Evolutionary conservation across 768 basidiomycete genomes (phyloP).

Genomic region (Trametes cingulata): DNA sequence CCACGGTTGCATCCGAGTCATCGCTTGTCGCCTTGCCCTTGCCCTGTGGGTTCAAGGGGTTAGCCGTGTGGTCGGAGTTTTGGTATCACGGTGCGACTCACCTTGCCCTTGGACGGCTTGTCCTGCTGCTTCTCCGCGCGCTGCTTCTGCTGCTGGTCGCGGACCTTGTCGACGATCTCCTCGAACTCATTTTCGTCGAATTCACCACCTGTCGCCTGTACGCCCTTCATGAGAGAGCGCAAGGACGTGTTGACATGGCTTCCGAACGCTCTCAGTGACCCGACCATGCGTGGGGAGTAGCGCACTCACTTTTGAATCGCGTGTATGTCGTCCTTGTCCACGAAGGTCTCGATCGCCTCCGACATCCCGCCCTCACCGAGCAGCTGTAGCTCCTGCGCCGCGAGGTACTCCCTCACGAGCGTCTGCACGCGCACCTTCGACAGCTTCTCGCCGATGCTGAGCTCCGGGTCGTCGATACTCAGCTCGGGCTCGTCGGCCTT

Average conservation of each 20-base stretch:
- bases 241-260: slow-evolving; percentile 70
- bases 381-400: slow-evolving; percentile 90
- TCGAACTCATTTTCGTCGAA: slow-evolving; percentile 75
- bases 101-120: slow-evolving; percentile 47
- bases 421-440: slow-evolving; percentile 83
- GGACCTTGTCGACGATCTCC: slow-evolving; percentile 71
- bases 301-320: slow-evolving; percentile 81
- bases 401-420: slow-evolving; percentile 88
- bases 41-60: background rate
- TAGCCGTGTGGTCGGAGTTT: too few relatives aligned
- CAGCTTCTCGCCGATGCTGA: slow-evolving; percentile 70
- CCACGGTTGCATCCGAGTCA: slow-evolving; percentile 56
- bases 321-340: slow-evolving; percentile 96
- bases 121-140: slow-evolving; percentile 49
- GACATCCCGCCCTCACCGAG: slow-evolving; percentile 89
- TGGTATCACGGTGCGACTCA: too few relatives aligned
- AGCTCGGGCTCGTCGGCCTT: slow-evolving; percentile 75
- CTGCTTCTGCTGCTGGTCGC: slow-evolving; percentile 65
- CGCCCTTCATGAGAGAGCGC: slow-evolving; percentile 64
- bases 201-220: slow-evolving; percentile 64
- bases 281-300: background rate
- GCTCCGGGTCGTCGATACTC: slow-evolving; percentile 74
- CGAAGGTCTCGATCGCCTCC: slow-evolving; percentile 92
- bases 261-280: background rate
- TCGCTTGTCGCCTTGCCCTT: slow-evolving; percentile 49